A percentile compares a stretch with the other conserved stretches of the same genome.
Evolutionary conservation across 2,329 filamentous ascomycete species (phyloP).

Genomic region (Ascocoryne sarcoides): DNA sequence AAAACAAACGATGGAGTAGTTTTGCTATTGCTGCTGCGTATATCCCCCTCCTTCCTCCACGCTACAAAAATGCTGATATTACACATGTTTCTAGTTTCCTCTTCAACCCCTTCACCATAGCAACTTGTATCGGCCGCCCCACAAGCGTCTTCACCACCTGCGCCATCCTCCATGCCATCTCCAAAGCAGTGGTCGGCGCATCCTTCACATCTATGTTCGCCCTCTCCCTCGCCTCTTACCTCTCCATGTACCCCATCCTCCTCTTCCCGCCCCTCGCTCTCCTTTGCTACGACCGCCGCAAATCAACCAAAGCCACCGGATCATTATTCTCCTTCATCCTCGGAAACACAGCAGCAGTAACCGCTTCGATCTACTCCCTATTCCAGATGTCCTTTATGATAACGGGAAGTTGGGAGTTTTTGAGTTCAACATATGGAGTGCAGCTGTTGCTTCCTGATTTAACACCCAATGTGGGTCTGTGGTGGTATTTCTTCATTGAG

Average conservation of each 20-base stretch:
- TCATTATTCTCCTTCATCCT: slow-evolving; percentile 43
- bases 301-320: slow-evolving; percentile 23
- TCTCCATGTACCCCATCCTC: slow-evolving; percentile 85
- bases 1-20: slow-evolving; percentile 64
- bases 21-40: slow-evolving; percentile 72
- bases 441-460: slow-evolving; percentile 86
- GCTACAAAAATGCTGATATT: slow-evolving; percentile 5
- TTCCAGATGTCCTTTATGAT: slow-evolving; percentile 65
- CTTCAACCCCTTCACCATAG: slow-evolving; percentile 89
- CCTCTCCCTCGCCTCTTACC: slow-evolving; percentile 77
- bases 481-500: slow-evolving; percentile 99
- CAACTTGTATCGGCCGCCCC: slow-evolving; percentile 81
- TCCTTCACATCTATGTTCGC: slow-evolving; percentile 73
- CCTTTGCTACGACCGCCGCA: slow-evolving; percentile 62
- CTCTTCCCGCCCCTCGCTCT: slow-evolving; percentile 76
- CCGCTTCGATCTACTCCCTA: slow-evolving; percentile 48
- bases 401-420: slow-evolving; percentile 79
- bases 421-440: slow-evolving; percentile 84
- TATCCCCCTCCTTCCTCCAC: slow-evolving; percentile 20
- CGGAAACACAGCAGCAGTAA: slow-evolving; percentile 44
- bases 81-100: slow-evolving; percentile 60
- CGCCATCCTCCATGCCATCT: slow-evolving; percentile 75
- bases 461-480: slow-evolving; percentile 88
- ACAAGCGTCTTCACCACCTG: slow-evolving; percentile 84
- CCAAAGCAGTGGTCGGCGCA: slow-evolving; percentile 68